Conservation (phyloP, 257 asterid species). For the Solanum megistacrolobum region DNA sequence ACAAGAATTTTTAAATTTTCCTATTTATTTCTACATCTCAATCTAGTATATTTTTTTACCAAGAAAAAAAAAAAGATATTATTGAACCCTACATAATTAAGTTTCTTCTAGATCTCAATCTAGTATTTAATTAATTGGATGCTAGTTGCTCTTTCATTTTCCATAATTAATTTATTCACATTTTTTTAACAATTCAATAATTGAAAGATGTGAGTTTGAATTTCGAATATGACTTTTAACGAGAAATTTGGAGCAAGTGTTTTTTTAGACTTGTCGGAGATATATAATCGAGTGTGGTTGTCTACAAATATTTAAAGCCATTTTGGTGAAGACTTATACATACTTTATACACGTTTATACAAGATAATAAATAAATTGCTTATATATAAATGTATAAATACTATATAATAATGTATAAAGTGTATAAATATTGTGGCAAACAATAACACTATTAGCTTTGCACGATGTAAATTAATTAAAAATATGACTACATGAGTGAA, state of each 20-base stretch:
- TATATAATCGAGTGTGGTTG: neutral
- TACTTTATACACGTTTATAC: neutral
- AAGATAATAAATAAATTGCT: neutral
- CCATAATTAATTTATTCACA: neutral
- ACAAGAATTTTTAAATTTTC: neutral
- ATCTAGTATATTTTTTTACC: neutral
- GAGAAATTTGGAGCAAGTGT: neutral
- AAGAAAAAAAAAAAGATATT: neutral
- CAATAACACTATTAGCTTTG: neutral
- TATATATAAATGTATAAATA: too few relatives aligned
- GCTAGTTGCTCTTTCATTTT: neutral
- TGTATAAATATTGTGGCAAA: too few relatives aligned
- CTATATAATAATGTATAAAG: too few relatives aligned
- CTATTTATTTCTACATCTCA: neutral
- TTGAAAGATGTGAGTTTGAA: neutral
- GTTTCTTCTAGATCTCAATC: neutral
- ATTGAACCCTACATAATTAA: neutral
- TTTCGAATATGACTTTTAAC: neutral
- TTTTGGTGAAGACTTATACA: neutral
- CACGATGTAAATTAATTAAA: neutral
- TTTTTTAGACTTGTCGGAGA: neutral
- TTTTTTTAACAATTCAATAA: neutral
- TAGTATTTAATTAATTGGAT: neutral
- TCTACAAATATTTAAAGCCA: neutral
- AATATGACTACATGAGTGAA: neutral